Conservation (phyloP, 2,329 filamentous ascomycete species). For the Cordyceps pruinosa region DNA sequence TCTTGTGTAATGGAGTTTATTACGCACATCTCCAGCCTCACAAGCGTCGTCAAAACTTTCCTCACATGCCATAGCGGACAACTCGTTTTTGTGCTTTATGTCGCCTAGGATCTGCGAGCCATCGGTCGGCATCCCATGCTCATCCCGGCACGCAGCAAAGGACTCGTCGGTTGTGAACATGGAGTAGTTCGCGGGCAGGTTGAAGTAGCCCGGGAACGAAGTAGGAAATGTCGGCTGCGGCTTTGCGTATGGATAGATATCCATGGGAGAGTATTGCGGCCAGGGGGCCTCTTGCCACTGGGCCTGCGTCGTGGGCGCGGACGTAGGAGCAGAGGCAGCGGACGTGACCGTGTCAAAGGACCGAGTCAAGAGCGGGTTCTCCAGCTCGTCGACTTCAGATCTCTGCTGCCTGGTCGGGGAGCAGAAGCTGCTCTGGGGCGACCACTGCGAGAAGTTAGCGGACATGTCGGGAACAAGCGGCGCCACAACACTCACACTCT, state of each 20-base stretch:
- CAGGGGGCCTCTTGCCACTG: neutral
- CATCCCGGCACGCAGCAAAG: neutral
- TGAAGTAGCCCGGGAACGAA: constrained; percentile 1
- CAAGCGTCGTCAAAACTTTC: neutral
- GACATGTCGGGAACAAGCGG: no score
- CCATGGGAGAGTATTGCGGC: constrained; percentile 1
- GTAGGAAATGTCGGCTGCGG: neutral
- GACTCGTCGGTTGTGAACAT: constrained; percentile 1
- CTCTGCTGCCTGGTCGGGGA: constrained; percentile 3
- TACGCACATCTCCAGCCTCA: neutral
- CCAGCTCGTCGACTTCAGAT: constrained; percentile 1
- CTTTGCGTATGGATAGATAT: neutral
- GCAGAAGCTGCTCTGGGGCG: constrained; percentile 3
- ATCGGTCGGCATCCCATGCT: neutral
- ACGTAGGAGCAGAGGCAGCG: neutral
- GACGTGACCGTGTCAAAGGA: constrained; percentile 7
- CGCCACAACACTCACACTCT: neutral
- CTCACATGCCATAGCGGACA: neutral
- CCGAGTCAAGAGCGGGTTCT: constrained; percentile 6
- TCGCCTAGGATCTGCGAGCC: neutral
- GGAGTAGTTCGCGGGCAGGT: neutral
- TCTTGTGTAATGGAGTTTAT: neutral
- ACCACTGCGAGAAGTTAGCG: constrained; percentile 1
- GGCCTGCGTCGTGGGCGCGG: neutral
- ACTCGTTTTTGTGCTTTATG: neutral